Percentiles rank a stretch among this genome's conserved stretches.
Evolutionary conservation across 2,329 filamentous ascomycete genomes (phyloP).

Genomic region (Aspergillus jensenii): DNA sequence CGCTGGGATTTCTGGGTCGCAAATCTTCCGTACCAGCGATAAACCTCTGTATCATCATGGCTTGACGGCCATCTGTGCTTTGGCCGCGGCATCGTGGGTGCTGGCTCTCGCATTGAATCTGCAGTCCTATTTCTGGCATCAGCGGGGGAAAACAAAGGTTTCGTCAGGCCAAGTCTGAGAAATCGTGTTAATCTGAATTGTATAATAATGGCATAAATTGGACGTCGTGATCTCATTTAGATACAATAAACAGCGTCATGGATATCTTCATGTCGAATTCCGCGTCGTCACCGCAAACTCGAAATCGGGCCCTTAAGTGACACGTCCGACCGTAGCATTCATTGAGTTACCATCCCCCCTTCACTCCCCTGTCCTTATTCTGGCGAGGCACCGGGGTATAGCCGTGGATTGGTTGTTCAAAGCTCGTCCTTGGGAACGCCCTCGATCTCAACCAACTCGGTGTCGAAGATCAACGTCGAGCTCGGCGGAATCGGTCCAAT

Average conservation of each 20-base stretch:
- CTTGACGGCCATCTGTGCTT: slow-evolving; percentile 24
- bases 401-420: neutral
- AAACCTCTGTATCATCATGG: slow-evolving; percentile 29
- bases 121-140: slow-evolving; percentile 23
- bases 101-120: slow-evolving; percentile 16
- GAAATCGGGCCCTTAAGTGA: neutral
- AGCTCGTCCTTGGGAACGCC: slow-evolving; percentile 10
- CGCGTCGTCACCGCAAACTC: neutral
- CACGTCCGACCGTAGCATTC: neutral
- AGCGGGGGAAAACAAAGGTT: slow-evolving; percentile 17
- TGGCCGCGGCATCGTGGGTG: slow-evolving; percentile 28
- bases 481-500: slow-evolving; percentile 82
- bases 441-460: slow-evolving; percentile 12
- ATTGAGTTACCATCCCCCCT: neutral
- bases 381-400: neutral
- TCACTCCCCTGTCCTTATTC: neutral
- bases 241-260: neutral
- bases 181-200: neutral
- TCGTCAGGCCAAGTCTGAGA: neutral
- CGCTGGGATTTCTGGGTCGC: slow-evolving; percentile 61
- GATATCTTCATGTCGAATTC: neutral
- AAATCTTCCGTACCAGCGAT: slow-evolving; percentile 51
- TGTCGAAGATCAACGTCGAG: slow-evolving; percentile 39
- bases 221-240: neutral
- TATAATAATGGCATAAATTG: neutral